A percentile compares a stretch with the other conserved stretches of the same genome.
Evolutionary conservation across 2,329 filamentous ascomycete genomes (phyloP).

Genomic region (Fusarium vanettenii): DNA sequence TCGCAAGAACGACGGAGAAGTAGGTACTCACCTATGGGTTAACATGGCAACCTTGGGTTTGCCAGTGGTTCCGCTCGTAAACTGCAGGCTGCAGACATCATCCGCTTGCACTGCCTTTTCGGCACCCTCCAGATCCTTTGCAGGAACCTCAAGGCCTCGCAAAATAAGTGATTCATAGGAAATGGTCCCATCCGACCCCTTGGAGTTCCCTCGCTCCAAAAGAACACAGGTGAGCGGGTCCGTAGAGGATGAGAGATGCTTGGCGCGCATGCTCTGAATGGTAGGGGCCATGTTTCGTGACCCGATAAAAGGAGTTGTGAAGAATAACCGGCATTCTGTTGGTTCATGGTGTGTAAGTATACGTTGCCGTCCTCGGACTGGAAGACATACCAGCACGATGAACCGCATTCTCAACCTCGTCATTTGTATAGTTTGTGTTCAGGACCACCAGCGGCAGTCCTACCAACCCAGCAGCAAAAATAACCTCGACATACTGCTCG

Average conservation of each 20-base stretch:
- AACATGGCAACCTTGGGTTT: neutral
- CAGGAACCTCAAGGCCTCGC: neutral
- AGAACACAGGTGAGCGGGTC: neutral
- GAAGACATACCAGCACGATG: neutral
- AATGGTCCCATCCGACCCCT: neutral
- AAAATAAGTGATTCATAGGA: neutral
- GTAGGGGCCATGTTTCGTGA: neutral
- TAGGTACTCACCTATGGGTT: neutral
- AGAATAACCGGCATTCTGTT: neutral
- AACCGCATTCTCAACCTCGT: neutral
- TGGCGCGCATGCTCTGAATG: neutral
- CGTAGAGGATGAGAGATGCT: neutral
- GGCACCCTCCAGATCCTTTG: neutral
- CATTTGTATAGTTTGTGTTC: neutral
- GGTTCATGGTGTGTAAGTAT: neutral
- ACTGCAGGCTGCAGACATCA: neutral
- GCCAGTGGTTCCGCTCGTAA: neutral
- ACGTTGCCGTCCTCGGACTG: neutral
- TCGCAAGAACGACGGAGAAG: neutral
- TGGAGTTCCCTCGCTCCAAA: neutral
- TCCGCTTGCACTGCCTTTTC: neutral
- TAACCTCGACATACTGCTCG: neutral
- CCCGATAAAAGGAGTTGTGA: neutral
- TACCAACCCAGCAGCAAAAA: neutral
- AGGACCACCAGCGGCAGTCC: neutral